Evolutionary conservation across 106 monocot species (phyloP).

Genomic region (Dendrobium chrysotoxum): DNA sequence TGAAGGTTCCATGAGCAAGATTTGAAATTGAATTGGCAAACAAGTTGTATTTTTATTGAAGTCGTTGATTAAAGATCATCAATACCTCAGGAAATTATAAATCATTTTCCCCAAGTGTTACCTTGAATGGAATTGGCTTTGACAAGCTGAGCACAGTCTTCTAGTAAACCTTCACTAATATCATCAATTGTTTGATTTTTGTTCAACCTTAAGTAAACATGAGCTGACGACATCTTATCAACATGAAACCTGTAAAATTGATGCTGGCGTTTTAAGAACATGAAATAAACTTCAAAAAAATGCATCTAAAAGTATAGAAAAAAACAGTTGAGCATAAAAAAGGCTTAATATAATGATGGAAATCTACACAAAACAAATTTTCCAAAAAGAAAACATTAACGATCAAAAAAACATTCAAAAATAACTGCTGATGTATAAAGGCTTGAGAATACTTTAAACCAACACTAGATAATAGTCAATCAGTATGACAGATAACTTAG

Average conservation of each 20-base stretch:
- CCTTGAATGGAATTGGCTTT: slow-evolving; percentile 99
- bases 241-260: slow-evolving; percentile 84
- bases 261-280: neutral
- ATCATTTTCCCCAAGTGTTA: slow-evolving; percentile 4
- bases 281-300: slow-evolving; percentile 1
- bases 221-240: slow-evolving; percentile 97
- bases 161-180: slow-evolving; percentile 82
- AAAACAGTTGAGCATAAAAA: neutral
- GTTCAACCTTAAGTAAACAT: slow-evolving; percentile 84
- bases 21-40: neutral
- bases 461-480: neutral
- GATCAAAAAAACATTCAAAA: neutral
- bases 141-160: slow-evolving; percentile 93
- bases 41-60: neutral
- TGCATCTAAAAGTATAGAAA: neutral
- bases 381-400: neutral
- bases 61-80: neutral
- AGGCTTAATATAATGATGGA: neutral
- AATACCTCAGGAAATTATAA: neutral
- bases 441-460: neutral
- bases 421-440: neutral
- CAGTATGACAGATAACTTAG: neutral
- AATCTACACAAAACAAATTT: neutral
- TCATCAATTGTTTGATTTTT: slow-evolving; percentile 94
- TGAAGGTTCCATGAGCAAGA: neutral